Percentiles rank a stretch among this genome's conserved stretches.
Conservation (phyloP, 2,329 filamentous ascomycete species). For the Hysterium pulicare region DNA sequence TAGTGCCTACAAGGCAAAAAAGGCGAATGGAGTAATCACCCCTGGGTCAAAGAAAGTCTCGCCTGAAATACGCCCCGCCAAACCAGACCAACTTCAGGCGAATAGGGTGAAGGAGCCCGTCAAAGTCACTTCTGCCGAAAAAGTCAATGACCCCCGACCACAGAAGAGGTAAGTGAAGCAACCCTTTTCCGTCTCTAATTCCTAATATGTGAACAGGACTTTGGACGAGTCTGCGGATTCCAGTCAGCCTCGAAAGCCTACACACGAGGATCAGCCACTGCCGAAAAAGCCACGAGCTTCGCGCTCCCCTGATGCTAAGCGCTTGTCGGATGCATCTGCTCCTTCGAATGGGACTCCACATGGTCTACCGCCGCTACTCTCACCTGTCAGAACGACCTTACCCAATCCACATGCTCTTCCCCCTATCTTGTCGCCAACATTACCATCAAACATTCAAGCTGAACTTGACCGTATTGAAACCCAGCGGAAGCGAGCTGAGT, state of each 20-base stretch:
- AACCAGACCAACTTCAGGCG: conserved; percentile 15
- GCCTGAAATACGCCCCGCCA: conserved; percentile 21
- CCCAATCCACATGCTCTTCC: conserved; percentile 44
- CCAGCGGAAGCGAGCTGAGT: conserved; percentile 32
- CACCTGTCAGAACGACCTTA: conserved; percentile 42
- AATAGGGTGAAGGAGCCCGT: conserved; percentile 25
- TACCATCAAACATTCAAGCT: conserved; percentile 54
- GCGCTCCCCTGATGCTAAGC: conserved; percentile 37
- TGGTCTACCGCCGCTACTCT: conserved; percentile 36
- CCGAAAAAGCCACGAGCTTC: conserved; percentile 42
- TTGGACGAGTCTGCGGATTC: conserved; percentile 3
- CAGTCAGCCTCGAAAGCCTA: conserved; percentile 2
- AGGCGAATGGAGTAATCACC: conserved; percentile 35
- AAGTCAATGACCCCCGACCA: no score
- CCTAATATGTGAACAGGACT: conserved; percentile 14
- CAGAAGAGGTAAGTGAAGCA: no score
- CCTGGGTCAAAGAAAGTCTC: conserved; percentile 30
- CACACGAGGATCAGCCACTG: conserved; percentile 23
- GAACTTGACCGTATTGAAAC: conserved; percentile 47
- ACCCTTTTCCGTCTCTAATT: no score
- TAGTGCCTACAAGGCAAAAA: conserved; percentile 59
- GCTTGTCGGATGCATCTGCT: conserved; percentile 22
- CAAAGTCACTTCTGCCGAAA: conserved; percentile 13
- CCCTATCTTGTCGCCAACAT: conserved; percentile 55
- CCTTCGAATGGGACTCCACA: conserved; percentile 33